Conservation (phyloP, 257 asterid genomes). For the Rubia yunnanensis region DNA sequence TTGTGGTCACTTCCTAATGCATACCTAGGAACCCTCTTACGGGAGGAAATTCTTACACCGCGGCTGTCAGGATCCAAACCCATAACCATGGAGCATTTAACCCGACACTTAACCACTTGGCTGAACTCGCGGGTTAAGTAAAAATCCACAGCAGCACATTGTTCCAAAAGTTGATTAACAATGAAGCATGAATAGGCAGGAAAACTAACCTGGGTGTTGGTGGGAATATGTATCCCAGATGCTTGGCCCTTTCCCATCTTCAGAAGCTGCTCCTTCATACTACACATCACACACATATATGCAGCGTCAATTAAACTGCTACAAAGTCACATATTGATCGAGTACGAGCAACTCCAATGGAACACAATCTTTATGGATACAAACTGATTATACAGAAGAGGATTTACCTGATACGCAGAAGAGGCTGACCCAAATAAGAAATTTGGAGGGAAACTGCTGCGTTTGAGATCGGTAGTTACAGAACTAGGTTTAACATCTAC, state of each 20-base stretch:
- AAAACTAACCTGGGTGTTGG: constrained; percentile 2
- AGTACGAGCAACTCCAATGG: background rate
- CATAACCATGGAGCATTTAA: too few species aligned
- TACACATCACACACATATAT: background rate
- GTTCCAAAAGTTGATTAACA: too few species aligned
- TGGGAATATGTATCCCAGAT: constrained; percentile 29
- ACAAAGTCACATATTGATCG: too few species aligned
- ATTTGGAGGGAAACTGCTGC: constrained; percentile 5
- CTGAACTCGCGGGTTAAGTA: too few species aligned
- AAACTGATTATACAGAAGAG: background rate
- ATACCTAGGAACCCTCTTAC: too few species aligned
- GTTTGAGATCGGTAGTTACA: background rate
- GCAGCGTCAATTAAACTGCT: too few species aligned
- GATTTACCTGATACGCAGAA: constrained; percentile 12
- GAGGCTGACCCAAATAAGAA: constrained; percentile 13
- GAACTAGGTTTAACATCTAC: background rate
- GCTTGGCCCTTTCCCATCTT: constrained; percentile 27
- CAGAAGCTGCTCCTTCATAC: constrained; percentile 21
- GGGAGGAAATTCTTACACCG: too few species aligned
- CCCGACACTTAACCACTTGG: too few species aligned
- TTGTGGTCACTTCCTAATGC: too few species aligned
- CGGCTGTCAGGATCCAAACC: too few species aligned
- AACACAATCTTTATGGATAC: background rate
- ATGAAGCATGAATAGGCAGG: too few species aligned
- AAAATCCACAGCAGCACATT: too few species aligned